Percentiles rank a stretch among this genome's conserved stretches.
phyloP scores from a whole-genome alignment of 2,329 filamentous ascomycete genomes.

The Ilyonectria destructans region DNA sequence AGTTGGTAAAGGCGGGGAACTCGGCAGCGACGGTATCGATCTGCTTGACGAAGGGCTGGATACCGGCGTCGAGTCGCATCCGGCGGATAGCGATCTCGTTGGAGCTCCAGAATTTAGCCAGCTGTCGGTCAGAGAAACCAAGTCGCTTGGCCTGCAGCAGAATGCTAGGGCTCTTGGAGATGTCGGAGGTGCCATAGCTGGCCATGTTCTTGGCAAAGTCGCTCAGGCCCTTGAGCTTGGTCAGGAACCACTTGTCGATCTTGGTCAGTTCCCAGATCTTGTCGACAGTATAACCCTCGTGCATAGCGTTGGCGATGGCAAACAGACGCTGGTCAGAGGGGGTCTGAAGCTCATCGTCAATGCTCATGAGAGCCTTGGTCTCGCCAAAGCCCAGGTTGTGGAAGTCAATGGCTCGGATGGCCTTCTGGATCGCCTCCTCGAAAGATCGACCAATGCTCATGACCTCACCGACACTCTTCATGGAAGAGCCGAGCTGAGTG shows the following conservation, averaged over 20 bases:
- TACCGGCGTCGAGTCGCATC: conserved; percentile 86
- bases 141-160: conserved; percentile 91
- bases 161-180: conserved; percentile 74
- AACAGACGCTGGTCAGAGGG: conserved; percentile 98
- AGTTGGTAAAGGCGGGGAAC: conserved; percentile 95
- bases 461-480: conserved; percentile 99
- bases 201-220: conserved; percentile 89
- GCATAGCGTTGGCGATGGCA: conserved; percentile 98
- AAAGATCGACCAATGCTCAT: conserved; percentile 98
- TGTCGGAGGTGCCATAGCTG: conserved; percentile 75
- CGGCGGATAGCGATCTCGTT: conserved; percentile 93
- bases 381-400: conserved; percentile 96
- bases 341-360: conserved; percentile 96
- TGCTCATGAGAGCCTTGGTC: conserved; percentile 92
- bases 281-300: conserved; percentile 91
- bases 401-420: conserved; percentile 94
- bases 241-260: conserved; percentile 99
- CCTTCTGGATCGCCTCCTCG: conserved; percentile 98
- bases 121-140: conserved; percentile 93
- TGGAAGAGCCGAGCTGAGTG: conserved; percentile 94
- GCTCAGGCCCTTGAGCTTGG: conserved; percentile 90
- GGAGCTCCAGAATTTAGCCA: conserved; percentile 94
- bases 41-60: conserved; percentile 94
- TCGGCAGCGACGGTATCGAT: conserved; percentile 99
- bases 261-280: conserved; percentile 99